phyloP scores from a whole-genome alignment of 495 filamentous ascomycete species.

The Talaromyces adpressus region DNA sequence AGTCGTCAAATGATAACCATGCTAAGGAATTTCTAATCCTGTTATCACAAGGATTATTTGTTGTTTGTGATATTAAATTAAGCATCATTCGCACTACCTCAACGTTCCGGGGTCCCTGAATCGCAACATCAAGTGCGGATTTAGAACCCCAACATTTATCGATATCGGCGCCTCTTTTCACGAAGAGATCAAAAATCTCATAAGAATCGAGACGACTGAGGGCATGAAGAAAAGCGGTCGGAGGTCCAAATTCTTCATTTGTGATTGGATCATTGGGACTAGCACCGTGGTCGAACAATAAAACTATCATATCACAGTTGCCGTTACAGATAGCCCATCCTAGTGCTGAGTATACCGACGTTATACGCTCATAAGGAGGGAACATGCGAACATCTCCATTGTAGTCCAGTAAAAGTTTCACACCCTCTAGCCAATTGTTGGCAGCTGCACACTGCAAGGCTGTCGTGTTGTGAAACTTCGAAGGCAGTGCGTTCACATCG shows the following conservation, averaged over 20 bases:
- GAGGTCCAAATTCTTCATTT: background rate
- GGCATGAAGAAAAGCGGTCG: background rate
- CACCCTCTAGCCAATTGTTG: background rate
- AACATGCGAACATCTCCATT: background rate
- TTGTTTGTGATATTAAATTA: background rate
- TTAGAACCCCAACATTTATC: background rate
- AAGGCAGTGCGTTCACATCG: constrained; percentile 12
- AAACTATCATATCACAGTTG: background rate
- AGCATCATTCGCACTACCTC: constrained; percentile 3
- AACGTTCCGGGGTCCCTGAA: background rate
- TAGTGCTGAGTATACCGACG: background rate
- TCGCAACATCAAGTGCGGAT: background rate
- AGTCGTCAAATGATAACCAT: background rate
- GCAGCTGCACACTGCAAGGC: constrained; percentile 12
- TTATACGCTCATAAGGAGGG: background rate
- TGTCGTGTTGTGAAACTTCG: background rate
- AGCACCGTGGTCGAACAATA: background rate
- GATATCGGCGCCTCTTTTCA: background rate
- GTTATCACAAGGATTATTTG: background rate
- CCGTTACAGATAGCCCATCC: background rate
- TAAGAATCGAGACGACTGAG: background rate
- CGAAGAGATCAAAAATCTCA: background rate
- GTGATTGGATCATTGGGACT: background rate
- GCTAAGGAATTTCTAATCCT: background rate
- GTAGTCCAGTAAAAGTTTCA: background rate